A percentile compares a stretch with the other conserved stretches of the same genome.
Evolutionary conservation across 805 yeast genomes (phyloP).

Genomic region (Blastobotrys americana): DNA sequence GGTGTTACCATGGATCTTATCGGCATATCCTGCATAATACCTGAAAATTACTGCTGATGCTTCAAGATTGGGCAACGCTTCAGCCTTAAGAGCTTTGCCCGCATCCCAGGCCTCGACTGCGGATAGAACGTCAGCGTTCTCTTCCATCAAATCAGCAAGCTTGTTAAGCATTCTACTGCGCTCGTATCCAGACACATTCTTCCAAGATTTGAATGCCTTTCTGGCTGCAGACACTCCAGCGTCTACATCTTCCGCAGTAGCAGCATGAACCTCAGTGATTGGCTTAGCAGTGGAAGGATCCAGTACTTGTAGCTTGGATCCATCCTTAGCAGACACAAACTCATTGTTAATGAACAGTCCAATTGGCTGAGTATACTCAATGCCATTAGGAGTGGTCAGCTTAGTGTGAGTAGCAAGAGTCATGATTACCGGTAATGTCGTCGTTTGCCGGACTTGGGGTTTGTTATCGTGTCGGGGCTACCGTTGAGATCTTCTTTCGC

Average conservation of each 20-base stretch:
- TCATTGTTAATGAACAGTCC: slow-evolving; percentile 85
- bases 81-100: slow-evolving; percentile 56
- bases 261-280: slow-evolving; percentile 62
- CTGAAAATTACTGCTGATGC: slow-evolving; percentile 45
- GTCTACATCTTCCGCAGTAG: slow-evolving; percentile 68
- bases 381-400: slow-evolving; percentile 34
- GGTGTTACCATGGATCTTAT: slow-evolving; percentile 47
- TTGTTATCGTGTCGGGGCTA: too few species aligned
- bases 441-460: background rate
- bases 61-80: slow-evolving; percentile 17
- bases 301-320: slow-evolving; percentile 53
- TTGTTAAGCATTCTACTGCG: slow-evolving; percentile 59
- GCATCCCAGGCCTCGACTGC: slow-evolving; percentile 81
- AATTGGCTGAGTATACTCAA: slow-evolving; percentile 64
- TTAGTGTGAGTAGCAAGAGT: background rate
- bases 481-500: too few species aligned
- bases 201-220: slow-evolving; percentile 48
- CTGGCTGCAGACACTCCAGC: slow-evolving; percentile 79
- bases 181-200: slow-evolving; percentile 5
- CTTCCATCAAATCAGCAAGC: slow-evolving; percentile 74
- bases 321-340: slow-evolving; percentile 53
- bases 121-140: slow-evolving; percentile 64
- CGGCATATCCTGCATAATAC: slow-evolving; percentile 72
- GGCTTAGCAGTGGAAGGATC: slow-evolving; percentile 41
- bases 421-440: background rate